Conservation (phyloP, 2,329 filamentous ascomycete genomes). For the Talaromyces sp. region DNA sequence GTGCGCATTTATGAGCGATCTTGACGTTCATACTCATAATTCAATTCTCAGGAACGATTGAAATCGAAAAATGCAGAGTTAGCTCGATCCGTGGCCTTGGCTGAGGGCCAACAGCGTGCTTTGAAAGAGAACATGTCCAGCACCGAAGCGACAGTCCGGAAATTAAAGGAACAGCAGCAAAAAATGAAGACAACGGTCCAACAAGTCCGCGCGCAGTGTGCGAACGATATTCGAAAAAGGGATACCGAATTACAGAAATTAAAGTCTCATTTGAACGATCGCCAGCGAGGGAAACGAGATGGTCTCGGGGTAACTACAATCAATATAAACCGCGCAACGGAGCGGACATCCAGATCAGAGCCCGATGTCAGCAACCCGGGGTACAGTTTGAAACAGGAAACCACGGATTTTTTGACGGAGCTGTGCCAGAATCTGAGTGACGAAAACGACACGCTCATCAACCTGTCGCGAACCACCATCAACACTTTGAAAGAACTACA, state of each 20-base stretch:
- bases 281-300: conserved; percentile 55
- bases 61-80: conserved; percentile 53
- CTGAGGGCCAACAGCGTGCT: conserved; percentile 66
- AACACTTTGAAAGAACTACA: conserved; percentile 60
- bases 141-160: conserved; percentile 67
- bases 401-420: conserved; percentile 83
- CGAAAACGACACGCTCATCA: conserved; percentile 80
- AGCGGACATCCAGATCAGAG: conserved; percentile 27
- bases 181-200: conserved; percentile 73
- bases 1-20: conserved; percentile 23
- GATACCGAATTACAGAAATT: conserved; percentile 84
- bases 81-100: conserved; percentile 50
- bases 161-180: conserved; percentile 77
- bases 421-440: conserved; percentile 78
- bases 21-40: neutral
- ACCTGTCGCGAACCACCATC: conserved; percentile 66
- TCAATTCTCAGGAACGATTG: conserved; percentile 43
- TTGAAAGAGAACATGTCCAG: conserved; percentile 65
- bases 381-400: conserved; percentile 76
- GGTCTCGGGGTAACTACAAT: conserved; percentile 47
- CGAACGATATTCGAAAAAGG: conserved; percentile 84
- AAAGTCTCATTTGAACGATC: conserved; percentile 76
- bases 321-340: conserved; percentile 38
- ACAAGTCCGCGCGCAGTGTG: conserved; percentile 80
- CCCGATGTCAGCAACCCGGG: conserved; percentile 49